Percentiles rank a stretch among this genome's conserved stretches.
phyloP scores from a whole-genome alignment of 768 basidiomycete species.

The Leccinellum luteum region DNA sequence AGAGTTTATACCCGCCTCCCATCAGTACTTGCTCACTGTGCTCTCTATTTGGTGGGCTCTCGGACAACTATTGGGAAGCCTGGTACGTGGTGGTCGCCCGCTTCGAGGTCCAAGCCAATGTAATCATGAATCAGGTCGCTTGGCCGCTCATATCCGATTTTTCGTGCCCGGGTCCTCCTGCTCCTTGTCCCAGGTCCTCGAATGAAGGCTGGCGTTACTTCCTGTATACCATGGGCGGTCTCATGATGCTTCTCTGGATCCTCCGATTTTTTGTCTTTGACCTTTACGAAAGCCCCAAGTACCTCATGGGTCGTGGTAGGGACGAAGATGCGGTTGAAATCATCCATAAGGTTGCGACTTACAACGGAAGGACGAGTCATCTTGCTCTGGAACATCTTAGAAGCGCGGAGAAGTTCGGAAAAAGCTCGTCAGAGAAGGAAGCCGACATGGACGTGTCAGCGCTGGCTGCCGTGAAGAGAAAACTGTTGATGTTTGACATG shows the following conservation, averaged over 20 bases:
- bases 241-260: slow-evolving; percentile 61
- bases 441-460: slow-evolving; percentile 35
- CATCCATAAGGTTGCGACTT: slow-evolving; percentile 57
- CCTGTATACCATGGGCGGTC: slow-evolving; percentile 67
- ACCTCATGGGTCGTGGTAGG: slow-evolving; percentile 63
- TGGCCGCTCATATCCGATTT: slow-evolving; percentile 73
- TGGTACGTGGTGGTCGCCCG: slow-evolving; percentile 26
- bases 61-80: slow-evolving; percentile 62
- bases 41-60: slow-evolving; percentile 81
- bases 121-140: slow-evolving; percentile 44
- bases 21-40: slow-evolving; percentile 74
- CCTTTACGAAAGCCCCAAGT: slow-evolving; percentile 70
- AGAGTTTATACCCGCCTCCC: slow-evolving; percentile 70
- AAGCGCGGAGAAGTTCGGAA: slow-evolving; percentile 13
- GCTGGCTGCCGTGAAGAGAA: slow-evolving; percentile 38
- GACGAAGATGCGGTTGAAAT: slow-evolving; percentile 62
- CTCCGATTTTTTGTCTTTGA: slow-evolving; percentile 67
- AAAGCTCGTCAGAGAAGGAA: slow-evolving; percentile 6
- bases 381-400: slow-evolving; percentile 53
- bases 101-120: not conserved
- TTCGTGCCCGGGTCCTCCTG: slow-evolving; percentile 52
- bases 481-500: slow-evolving; percentile 37
- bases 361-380: slow-evolving; percentile 50
- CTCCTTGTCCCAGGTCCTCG: slow-evolving; percentile 47
- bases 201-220: slow-evolving; percentile 80